Evolutionary conservation across 2,329 filamentous ascomycete species (phyloP), one percentile per base, ranked within the genome.

Genomic region (Arthrinium phaeospermum): DNA sequence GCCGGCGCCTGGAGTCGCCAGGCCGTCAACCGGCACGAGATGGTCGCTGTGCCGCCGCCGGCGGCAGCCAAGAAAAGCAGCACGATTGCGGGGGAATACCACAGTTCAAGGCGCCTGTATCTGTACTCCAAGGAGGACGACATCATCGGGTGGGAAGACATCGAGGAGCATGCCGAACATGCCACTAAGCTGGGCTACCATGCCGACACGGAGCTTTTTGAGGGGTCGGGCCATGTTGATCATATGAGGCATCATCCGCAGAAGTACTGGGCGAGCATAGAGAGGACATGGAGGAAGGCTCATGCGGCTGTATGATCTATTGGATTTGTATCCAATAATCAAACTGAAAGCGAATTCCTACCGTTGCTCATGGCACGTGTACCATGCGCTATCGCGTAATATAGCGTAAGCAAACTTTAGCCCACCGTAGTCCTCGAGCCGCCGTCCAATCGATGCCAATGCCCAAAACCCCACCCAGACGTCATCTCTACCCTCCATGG

Each of bases 171-270:
- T 75, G 87, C 85, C 0, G 84, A 85, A 2, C 79, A 84, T 47
- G 86, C 88, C 1, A 82, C 78, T 72, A 76, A 78, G 16, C 82
- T 82, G 70, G 90, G 90, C 0, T 91, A 87, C 74, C 77, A 78
- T 30, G 85, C 87, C 1, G 81, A 84, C 1, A 64, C 81, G 83
- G 27, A 89, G 72, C 76, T 86, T 44, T 92, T 92, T 74, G 84
- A 89, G 69, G 87, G 86, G 4, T 90, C 87, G 69, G 81, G 85
- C 1, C 91, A 93, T 79, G 90, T 91, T 24, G 89, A 88, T 1
- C 90, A 92, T 77, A 87, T 92, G 82, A 83, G 87, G 24, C 81
- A 85, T 79, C 86, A 90, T 71, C 85, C 87, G 0, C 84, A 84
- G 45, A 83, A 86, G 78, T 93, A 92, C 77, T 92, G 90, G 91